Percentiles rank a stretch among this genome's conserved stretches.
Conservation (phyloP, 2,329 filamentous ascomycete species). For the Ascochyta koolunga region DNA sequence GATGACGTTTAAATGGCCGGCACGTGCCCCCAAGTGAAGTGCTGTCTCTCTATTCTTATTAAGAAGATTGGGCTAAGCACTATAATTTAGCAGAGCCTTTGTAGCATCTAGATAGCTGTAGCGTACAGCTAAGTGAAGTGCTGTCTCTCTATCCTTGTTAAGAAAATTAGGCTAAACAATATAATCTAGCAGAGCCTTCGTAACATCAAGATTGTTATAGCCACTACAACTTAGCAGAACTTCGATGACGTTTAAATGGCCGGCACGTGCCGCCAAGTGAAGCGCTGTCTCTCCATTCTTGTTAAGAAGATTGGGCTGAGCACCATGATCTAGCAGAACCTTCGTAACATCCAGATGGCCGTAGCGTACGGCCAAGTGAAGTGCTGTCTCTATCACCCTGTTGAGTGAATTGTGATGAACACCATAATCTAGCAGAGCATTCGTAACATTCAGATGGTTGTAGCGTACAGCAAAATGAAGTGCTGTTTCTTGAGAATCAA, state of each 20-base stretch:
- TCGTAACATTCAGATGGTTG: not conserved
- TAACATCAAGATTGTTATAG: not conserved
- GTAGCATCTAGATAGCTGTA: not conserved
- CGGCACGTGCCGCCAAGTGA: not conserved
- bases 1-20: not conserved
- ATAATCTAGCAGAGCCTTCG: not conserved
- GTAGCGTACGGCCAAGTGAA: too few species aligned
- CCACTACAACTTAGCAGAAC: not conserved
- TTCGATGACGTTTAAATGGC: not conserved
- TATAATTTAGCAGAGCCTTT: not conserved
- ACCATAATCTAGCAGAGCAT: not conserved
- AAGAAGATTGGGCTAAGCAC: not conserved
- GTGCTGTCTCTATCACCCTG: too few species aligned
- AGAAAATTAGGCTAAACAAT: too few species aligned
- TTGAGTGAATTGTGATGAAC: too few species aligned
- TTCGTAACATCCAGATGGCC: not conserved
- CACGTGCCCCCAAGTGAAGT: not conserved
- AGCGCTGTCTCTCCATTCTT: not conserved
- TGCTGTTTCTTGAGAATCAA: not conserved
- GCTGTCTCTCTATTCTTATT: rapidly evolving
- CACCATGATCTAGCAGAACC: not conserved
- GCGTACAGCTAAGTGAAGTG: too few species aligned
- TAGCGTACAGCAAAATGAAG: not conserved
- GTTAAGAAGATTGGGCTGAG: not conserved
- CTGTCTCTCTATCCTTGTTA: too few species aligned